These are phyloP conservation scores for Scedosporium boydii DNA, from an alignment of 2,329 filamentous ascomycete species.

Conservation along the genomic window DNA sequence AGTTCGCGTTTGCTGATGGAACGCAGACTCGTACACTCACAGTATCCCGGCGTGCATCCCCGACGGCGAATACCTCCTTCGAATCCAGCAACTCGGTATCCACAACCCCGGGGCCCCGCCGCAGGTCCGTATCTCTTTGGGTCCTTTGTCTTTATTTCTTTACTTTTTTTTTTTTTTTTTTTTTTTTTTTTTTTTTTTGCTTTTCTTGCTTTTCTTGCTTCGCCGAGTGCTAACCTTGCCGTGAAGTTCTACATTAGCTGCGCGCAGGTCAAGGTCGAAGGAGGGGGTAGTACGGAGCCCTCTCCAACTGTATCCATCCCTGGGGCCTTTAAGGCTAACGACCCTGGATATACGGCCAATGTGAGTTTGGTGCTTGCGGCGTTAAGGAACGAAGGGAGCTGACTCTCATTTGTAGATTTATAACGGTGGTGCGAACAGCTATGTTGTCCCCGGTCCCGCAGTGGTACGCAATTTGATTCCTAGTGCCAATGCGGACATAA, in stretches of 20 bases:
- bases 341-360: conserved; percentile 30
- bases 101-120: conserved; percentile 41
- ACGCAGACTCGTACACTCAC: conserved; percentile 18
- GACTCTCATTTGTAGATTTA: neutral
- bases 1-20: too few species aligned
- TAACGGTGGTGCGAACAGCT: neutral
- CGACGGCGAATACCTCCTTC: conserved; percentile 48
- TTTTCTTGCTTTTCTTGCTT: too few species aligned
- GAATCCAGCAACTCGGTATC: conserved; percentile 50
- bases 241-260: conserved; percentile 36
- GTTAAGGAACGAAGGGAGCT: too few species aligned
- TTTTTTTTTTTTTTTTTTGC: too few species aligned
- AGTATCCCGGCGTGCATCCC: conserved; percentile 40
- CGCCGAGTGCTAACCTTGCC: neutral
- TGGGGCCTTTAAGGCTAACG: conserved; percentile 29
- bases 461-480: neutral
- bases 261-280: conserved; percentile 32
- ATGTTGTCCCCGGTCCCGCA: conserved; percentile 2
- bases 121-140: neutral
- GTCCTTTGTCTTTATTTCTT: too few species aligned
- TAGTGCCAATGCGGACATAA: too few species aligned
- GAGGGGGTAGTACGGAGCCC: conserved; percentile 31
- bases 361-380: neutral
- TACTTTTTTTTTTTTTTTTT: too few species aligned
- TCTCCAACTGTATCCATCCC: conserved; percentile 29